Conservation (phyloP, 2,329 filamentous ascomycete species). For the Trichoderma aggressivum region DNA sequence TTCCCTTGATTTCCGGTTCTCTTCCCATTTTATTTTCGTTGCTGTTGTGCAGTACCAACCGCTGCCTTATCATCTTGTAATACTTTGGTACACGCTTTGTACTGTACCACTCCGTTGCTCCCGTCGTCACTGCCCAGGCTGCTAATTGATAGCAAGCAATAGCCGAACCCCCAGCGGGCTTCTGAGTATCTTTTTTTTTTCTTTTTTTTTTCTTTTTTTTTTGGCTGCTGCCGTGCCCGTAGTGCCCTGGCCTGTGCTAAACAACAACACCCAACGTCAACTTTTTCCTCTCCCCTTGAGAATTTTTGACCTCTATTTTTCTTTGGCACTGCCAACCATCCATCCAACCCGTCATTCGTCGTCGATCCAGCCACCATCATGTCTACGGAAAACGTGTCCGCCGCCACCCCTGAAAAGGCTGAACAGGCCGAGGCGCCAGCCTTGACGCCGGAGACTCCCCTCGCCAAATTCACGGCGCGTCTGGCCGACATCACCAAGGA, state of each 20-base stretch:
- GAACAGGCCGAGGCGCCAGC: conserved; percentile 17
- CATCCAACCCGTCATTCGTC: not conserved
- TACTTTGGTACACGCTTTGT: not conserved
- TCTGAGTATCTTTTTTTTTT: not conserved
- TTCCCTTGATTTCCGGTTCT: too few relatives aligned
- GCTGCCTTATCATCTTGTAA: not conserved
- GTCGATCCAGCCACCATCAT: conserved; percentile 23
- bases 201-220: too few relatives aligned
- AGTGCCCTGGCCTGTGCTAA: not conserved
- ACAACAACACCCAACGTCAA: not conserved
- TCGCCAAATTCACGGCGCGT: conserved; percentile 55
- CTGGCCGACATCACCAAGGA: conserved; percentile 57
- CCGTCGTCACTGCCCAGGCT: not conserved
- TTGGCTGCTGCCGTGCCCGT: not conserved
- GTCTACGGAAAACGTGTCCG: conserved; percentile 29
- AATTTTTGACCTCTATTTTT: not conserved
- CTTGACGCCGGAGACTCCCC: conserved; percentile 31
- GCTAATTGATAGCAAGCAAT: not conserved
- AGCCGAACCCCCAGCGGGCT: not conserved
- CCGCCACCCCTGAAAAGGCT: conserved; percentile 19
- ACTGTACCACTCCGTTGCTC: conserved; percentile 2
- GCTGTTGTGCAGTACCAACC: not conserved
- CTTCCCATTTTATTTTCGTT: not conserved
- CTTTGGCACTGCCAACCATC: not conserved
- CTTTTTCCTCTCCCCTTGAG: not conserved